Percentiles rank a stretch among this genome's conserved stretches.
Conservation (phyloP, 1,284 basidiomycete genomes). For the Puccinia hordei region DNA sequence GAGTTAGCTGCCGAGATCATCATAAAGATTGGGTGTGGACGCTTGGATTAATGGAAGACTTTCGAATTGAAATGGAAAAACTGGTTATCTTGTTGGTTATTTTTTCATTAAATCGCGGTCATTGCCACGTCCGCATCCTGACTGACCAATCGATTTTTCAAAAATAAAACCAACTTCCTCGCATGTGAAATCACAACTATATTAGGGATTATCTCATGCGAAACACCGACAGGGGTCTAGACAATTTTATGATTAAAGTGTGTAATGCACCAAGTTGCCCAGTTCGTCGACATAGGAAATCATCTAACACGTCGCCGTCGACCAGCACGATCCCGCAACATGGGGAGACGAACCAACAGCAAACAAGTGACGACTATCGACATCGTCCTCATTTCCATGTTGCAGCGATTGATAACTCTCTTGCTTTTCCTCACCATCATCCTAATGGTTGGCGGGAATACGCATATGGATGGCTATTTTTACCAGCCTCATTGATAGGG, state of each 20-base stretch:
- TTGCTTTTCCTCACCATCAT: conserved; percentile 73
- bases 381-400: conserved; percentile 67
- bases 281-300: conserved; percentile 26
- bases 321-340: conserved; percentile 41
- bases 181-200: not conserved
- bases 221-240: conserved; percentile 67
- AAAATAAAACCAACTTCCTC: conserved; percentile 45
- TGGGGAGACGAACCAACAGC: conserved; percentile 31
- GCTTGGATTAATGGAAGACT: conserved; percentile 71
- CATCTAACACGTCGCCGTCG: conserved; percentile 40
- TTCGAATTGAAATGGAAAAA: conserved; percentile 85
- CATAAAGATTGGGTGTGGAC: conserved; percentile 68
- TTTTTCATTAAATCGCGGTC: conserved; percentile 51
- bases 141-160: not conserved
- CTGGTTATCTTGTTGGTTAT: conserved; percentile 70
- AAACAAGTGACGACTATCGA: conserved; percentile 25
- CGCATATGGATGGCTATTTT: conserved; percentile 86
- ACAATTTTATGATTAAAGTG: conserved; percentile 61
- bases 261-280: conserved; percentile 48
- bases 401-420: conserved; percentile 84
- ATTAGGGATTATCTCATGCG: conserved; percentile 78
- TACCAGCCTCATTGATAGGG: conserved; percentile 81
- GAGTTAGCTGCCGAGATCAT: conserved; percentile 53
- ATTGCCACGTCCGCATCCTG: not conserved
- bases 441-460: conserved; percentile 86